Conservation (phyloP, 306 rosid genomes). For the Vigna hirtella region DNA sequence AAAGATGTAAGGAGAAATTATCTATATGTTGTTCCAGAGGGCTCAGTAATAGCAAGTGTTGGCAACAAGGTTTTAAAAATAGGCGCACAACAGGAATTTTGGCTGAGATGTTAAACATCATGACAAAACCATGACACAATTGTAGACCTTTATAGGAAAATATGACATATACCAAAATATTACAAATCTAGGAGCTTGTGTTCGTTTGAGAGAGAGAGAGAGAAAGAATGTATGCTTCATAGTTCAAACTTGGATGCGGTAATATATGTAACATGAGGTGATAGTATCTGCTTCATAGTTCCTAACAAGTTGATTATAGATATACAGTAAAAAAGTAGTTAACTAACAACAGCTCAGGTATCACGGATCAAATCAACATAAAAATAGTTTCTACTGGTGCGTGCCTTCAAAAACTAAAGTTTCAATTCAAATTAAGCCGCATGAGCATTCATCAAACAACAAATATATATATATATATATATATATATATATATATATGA, state of each 20-base stretch:
- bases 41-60: neutral
- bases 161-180: conserved; percentile 6
- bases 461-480: neutral
- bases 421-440: neutral
- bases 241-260: neutral
- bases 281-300: conserved; percentile 11
- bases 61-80: neutral
- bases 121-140: neutral
- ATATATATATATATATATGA: neutral
- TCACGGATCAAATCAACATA: conserved; percentile 38
- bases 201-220: neutral
- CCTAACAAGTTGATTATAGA: neutral
- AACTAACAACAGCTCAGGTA: conserved; percentile 10
- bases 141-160: neutral
- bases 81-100: neutral
- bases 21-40: neutral
- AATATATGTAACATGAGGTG: neutral
- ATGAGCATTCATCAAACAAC: neutral
- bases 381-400: neutral
- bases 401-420: neutral
- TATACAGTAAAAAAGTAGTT: conserved; percentile 23
- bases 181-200: conserved; percentile 12
- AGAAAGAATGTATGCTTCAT: neutral
- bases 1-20: neutral
- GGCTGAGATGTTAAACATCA: neutral